A percentile compares a stretch with the other conserved stretches of the same genome.
These are phyloP conservation scores for Kregervanrija pseudodelftensis DNA, from an alignment of 805 yeast genomes.

Conservation along the genomic window DNA sequence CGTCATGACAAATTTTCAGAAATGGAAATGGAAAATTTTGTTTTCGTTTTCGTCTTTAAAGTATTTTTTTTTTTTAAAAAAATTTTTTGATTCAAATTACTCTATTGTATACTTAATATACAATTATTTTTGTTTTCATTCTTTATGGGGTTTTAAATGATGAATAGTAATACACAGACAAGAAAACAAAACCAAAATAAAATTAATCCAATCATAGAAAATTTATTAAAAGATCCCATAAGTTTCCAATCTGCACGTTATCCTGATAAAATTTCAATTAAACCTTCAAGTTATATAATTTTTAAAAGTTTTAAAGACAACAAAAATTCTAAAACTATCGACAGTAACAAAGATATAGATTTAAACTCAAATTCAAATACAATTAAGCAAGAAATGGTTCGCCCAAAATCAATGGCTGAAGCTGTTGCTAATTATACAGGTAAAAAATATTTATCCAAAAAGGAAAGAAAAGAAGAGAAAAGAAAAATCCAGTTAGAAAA, in stretches of 20 bases:
- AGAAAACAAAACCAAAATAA: not conserved
- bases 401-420: constrained; percentile 46
- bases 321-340: constrained; percentile 1
- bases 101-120: no score
- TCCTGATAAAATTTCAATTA: constrained; percentile 40
- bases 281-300: constrained; percentile 41
- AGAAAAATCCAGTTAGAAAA: not conserved
- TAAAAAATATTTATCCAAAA: constrained; percentile 40
- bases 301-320: constrained; percentile 24
- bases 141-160: no score
- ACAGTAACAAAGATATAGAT: not conserved
- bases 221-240: constrained; percentile 50
- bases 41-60: no score
- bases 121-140: no score
- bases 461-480: constrained; percentile 28
- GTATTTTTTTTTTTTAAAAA: no score
- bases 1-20: no score
- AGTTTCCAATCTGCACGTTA: constrained; percentile 55
- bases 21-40: no score
- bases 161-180: no score
- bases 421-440: constrained; percentile 55
- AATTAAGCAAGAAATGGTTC: constrained; percentile 16
- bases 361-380: not conserved
- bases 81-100: no score
- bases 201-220: constrained; percentile 7